Base-by-base conservation (phyloP, 768 basidiomycete species). In the Pholiota conissans region DNA sequence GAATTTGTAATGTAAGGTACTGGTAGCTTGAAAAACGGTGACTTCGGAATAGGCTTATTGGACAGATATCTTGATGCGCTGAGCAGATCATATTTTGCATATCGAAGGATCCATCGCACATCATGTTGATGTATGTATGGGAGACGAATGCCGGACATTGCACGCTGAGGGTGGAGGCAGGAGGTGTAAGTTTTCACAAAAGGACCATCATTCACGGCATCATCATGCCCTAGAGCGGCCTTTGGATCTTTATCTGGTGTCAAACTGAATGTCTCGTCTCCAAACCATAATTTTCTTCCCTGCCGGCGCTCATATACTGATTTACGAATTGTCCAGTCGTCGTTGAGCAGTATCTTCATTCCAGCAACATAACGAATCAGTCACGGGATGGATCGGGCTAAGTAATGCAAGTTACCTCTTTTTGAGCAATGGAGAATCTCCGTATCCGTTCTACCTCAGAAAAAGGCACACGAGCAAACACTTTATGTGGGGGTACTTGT, bases 371-470 rank as follows among this genome's bases (percentile, higher is more conserved):
- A n/a, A n/a, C n/a, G n/a, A n/a, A n/a, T n/a, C n/a, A n/a, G n/a
- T n/a, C n/a, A n/a, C n/a, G n/a, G n/a, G n/a, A n/a, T n/a, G n/a
- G n/a, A n/a, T n/a, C n/a, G n/a, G n/a, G n/a, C n/a, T n/a, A 28
- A n/a, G 27, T 5, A 28, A 32, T 16, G 18, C 18, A 50, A 42
- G 58, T 49, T 58, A 37, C 63, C 49, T 58, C 13, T 49, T 46
- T 50, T 46, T 58, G 59, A 5, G 22, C 6, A 27, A 10, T 2
- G 56, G 47, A 37, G n/a, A 61, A 65, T 32, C 37, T 57, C 32
- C 53, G 62, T 49, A 72, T 53, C 20, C 72, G 67, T 14, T 69
- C 61, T 14, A 74, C 26, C 51, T 72, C 70, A 0, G 61, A 58
- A 0, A 62, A 61, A 24, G 61, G 53, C 11, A 74, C 58, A 22